phyloP scores from a whole-genome alignment of 2,329 filamentous ascomycete species.

The Paraconiothyrium sp. region DNA sequence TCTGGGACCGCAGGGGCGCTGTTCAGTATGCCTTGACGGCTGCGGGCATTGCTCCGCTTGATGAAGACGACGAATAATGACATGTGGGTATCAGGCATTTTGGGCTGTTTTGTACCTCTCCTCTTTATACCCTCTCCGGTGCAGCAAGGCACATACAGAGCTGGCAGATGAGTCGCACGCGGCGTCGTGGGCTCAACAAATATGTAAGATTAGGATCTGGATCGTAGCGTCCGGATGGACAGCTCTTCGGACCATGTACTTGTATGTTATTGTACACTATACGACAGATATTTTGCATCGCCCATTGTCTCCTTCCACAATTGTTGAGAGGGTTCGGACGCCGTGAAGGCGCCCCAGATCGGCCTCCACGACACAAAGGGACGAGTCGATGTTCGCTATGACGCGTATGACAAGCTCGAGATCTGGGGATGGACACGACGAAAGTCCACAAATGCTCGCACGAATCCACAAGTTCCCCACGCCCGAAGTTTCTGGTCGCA shows the following conservation, averaged over 20 bases:
- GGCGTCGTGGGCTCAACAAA: background rate
- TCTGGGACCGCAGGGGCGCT: constrained; percentile 46
- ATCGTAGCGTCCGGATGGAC: constrained; percentile 20
- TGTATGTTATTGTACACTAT: background rate
- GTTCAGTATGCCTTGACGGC: constrained; percentile 41
- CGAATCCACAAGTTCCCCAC: constrained; percentile 2
- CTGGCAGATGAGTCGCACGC: constrained; percentile 7
- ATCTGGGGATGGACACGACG: background rate
- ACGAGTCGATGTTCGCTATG: background rate
- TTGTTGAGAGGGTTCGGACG: background rate
- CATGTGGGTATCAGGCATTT: constrained; percentile 7
- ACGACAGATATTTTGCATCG: background rate
- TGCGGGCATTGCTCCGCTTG: constrained; percentile 39
- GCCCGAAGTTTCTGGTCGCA: constrained; percentile 2
- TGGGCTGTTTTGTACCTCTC: constrained; percentile 22
- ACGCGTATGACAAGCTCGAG: background rate
- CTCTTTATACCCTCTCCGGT: constrained; percentile 30
- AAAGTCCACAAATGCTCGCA: background rate
- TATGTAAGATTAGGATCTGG: constrained; percentile 11
- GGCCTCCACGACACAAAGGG: background rate
- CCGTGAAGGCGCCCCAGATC: background rate
- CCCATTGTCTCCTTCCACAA: background rate
- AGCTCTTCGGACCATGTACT: constrained; percentile 23
- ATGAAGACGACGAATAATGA: constrained; percentile 36
- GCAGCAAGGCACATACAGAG: constrained; percentile 18